Percentiles rank a stretch among this genome's conserved stretches.
Evolutionary conservation across 305 asterid species (phyloP).

Genomic region (Solanum hybrid): DNA sequence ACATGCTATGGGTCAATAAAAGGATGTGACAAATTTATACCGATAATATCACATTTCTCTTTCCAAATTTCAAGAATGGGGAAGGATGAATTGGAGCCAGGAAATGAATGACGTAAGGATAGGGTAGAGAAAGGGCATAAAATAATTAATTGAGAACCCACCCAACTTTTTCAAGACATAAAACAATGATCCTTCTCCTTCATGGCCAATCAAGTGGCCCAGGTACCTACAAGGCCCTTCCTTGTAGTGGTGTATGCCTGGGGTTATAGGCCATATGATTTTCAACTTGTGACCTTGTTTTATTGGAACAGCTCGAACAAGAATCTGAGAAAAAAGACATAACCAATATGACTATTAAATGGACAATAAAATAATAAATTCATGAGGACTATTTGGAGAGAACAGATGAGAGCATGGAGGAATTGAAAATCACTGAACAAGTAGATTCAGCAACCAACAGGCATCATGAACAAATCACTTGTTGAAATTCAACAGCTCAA

Average conservation of each 20-base stretch:
- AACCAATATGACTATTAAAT: conserved; percentile 7
- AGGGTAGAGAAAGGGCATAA: conserved; percentile 3
- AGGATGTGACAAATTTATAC: not conserved
- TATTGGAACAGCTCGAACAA: conserved; percentile 82
- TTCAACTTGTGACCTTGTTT: conserved; percentile 88
- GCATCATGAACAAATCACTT: not conserved
- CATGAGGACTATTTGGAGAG: not conserved
- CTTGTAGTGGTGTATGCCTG: conserved; percentile 70
- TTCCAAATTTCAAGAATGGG: not conserved
- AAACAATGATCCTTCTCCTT: conserved; percentile 97
- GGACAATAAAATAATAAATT: not conserved
- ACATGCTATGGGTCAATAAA: not conserved
- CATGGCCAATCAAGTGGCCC: conserved; percentile 96
- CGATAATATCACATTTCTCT: not conserved
- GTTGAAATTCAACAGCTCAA: not conserved
- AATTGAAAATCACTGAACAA: not conserved
- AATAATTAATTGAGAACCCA: conserved; percentile 29
- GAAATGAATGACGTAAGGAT: not conserved
- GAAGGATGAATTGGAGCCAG: not conserved
- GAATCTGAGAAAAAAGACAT: conserved; percentile 47
- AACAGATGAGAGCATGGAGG: not conserved
- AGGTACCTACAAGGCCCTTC: conserved; percentile 83
- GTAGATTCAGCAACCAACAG: not conserved
- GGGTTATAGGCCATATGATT: conserved; percentile 83
- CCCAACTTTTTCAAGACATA: conserved; percentile 85